Base-by-base conservation (phyloP, 202 grass and related monocot species). In the Cymbopogon flexuosus region DNA sequence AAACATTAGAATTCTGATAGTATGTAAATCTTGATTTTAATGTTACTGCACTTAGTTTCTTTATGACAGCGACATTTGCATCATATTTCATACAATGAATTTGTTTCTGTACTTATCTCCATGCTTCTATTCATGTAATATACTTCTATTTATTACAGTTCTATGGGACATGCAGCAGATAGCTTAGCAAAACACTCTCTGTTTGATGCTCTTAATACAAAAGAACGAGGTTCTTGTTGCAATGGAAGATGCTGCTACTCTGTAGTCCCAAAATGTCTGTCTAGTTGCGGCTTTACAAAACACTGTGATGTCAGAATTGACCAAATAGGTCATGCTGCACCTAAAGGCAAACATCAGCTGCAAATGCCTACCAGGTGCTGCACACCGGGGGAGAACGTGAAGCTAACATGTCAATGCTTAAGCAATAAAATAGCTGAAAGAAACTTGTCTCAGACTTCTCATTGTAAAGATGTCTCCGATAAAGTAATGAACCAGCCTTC, bases 361-460 rank as follows among this genome's bases (percentile, higher is more conserved):
- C 80, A 76, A 82, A 62, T 72, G 37, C 69, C 81, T 87, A 37
- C 78, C 12, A 87, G 61, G 73, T 81, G 84, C 27, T 77, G 64
- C 77, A 85, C 51, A 42, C 46, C 79, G 36, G 41, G 46, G 42
- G 86, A 88, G 60, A 62, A 79, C 66, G 85, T 89, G 83, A 93
- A 86, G 29, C 84, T 79, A 62, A 81, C 68, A 75, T 90, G 85
- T 68, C 80, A 83, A 39, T 97, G 85, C 58, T 90, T 79, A 80
- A 87, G 80, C 56, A 86, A 90, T 77, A 85, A 62, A 84, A 56
- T 79, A 65, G 59, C 65, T 19, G 36, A 13, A 84, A 81, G 43
- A 18, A 90, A 65, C 47, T 84, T 84, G 22, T 43, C 51, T 54
- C 81, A 87, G 78, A 58, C 39, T 49, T 64, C 78, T 71, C 84